Evolutionary conservation across 768 basidiomycete species (phyloP), one percentile per base, ranked within the genome.

Genomic region (Suillus lakei): DNA sequence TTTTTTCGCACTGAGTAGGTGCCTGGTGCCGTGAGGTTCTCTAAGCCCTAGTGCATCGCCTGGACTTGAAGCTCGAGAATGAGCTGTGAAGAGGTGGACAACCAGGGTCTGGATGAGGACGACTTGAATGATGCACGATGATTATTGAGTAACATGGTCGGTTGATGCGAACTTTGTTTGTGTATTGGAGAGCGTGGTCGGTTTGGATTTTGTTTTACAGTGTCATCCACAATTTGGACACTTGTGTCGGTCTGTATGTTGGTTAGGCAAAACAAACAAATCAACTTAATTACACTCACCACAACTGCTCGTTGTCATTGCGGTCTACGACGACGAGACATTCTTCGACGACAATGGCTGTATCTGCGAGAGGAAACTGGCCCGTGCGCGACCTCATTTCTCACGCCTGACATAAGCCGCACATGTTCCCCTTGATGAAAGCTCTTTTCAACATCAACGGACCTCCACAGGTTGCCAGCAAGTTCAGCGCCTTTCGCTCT

Each of bases 161-260:
- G 38, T 53, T 60, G 54, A 39, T 28, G 28, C 23, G 56, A 64
- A 66, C 77, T 77, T 77, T 77, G 76, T 77, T 78, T 78, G 76
- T 77, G 76, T 77, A 78, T 77, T 77, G 76, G 76, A 78, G 76
- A 78, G 76, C 76, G 77, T 77, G 76, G 76, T 77, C 71, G 76
- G 77, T 77, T 77, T 77, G 76, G 76, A 78, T 81, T 82, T 87
- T 91, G 89, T 90, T 88, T 89, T 89, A 87, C 83, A 81, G 80
- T 88, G 88, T 89, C 87, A 84, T 89, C 81, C 77, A 85, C 79
- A 81, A 86, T 91, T 90, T 91, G 89, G 84, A 84, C 85, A 79
- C 76, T 86, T 69, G 72, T 64, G 85, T 86, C 82, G 82, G 80
- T 79, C 81, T 81, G 81, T 86, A 85, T 85, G 88, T 86, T 82